These are phyloP conservation scores for Massarina eburnea DNA, from an alignment of 2,329 filamentous ascomycete species.

Conservation along the genomic window DNA sequence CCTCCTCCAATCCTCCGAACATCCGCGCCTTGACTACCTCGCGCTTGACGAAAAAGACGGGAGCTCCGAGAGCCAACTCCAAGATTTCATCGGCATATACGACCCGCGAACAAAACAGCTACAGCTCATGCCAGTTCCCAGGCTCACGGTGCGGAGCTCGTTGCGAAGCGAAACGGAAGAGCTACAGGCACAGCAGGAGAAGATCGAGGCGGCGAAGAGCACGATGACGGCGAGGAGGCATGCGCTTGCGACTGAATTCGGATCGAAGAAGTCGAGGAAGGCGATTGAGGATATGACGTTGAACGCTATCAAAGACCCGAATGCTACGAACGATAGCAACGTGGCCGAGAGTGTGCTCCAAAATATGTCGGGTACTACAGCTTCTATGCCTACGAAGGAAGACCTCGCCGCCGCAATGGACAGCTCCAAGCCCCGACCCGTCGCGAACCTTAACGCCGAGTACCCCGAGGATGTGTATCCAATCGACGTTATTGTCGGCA, in stretches of 20 bases:
- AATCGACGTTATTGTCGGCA: slow-evolving; percentile 65
- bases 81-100: slow-evolving; percentile 64
- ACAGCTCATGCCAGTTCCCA: slow-evolving; percentile 55
- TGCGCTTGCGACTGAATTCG: slow-evolving; percentile 75
- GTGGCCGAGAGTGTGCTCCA: slow-evolving; percentile 56
- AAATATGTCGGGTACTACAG: slow-evolving; percentile 62
- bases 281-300: slow-evolving; percentile 68
- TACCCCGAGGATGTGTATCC: slow-evolving; percentile 74
- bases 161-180: slow-evolving; percentile 49
- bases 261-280: slow-evolving; percentile 84
- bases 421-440: slow-evolving; percentile 71
- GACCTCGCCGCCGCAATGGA: slow-evolving; percentile 67
- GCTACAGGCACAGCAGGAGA: slow-evolving; percentile 35
- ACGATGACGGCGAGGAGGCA: slow-evolving; percentile 62
- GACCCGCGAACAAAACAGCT: slow-evolving; percentile 57
- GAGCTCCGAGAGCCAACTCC: slow-evolving; percentile 52
- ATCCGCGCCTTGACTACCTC: slow-evolving; percentile 62
- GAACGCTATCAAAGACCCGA: slow-evolving; percentile 63
- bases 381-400: slow-evolving; percentile 67
- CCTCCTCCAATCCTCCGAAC: slow-evolving; percentile 62
- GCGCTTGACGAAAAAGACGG: slow-evolving; percentile 54
- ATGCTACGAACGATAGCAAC: slow-evolving; percentile 27
- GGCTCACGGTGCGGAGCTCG: slow-evolving; percentile 57
- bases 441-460: slow-evolving; percentile 66
- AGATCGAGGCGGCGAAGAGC: slow-evolving; percentile 27